A percentile compares a stretch with the other conserved stretches of the same genome.
Conservation (phyloP, 176 grass and related monocot species). For the Tillandsia fasciculata region DNA sequence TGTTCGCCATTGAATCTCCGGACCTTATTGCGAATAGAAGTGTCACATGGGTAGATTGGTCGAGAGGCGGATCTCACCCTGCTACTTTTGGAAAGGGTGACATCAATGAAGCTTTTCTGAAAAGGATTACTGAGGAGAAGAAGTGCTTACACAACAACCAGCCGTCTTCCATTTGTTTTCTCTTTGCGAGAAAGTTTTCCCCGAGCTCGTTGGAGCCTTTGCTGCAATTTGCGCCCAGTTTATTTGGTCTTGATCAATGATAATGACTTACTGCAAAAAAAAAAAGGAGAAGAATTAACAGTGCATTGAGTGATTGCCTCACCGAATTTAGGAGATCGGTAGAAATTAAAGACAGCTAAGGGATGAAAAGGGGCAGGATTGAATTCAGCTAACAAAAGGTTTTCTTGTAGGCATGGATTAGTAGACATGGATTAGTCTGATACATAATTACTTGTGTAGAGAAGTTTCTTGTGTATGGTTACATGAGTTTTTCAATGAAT, state of each 20-base stretch:
- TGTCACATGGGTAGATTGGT: slow-evolving; percentile 62
- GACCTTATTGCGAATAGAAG: slow-evolving; percentile 24
- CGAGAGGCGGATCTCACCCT: slow-evolving; percentile 57
- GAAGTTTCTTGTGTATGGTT: too few species aligned
- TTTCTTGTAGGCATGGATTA: too few species aligned
- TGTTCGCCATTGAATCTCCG: slow-evolving; percentile 28
- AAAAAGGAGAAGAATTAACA: too few species aligned
- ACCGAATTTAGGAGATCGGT: too few species aligned
- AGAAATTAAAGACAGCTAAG: neutral
- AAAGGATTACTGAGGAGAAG: neutral
- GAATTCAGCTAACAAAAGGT: too few species aligned
- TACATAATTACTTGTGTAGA: too few species aligned
- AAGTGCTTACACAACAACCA: slow-evolving; percentile 40
- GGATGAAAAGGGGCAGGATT: too few species aligned
- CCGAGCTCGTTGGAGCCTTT: slow-evolving; percentile 29
- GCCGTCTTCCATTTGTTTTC: slow-evolving; percentile 30
- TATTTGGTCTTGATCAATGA: slow-evolving; percentile 21
- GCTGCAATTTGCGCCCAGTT: slow-evolving; percentile 21
- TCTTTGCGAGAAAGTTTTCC: slow-evolving; percentile 62
- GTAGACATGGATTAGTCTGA: too few species aligned
- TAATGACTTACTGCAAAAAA: too few species aligned
- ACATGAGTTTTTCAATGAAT: too few species aligned
- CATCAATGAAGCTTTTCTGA: slow-evolving; percentile 26
- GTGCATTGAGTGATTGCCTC: too few species aligned
- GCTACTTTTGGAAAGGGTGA: slow-evolving; percentile 42